phyloP scores from a whole-genome alignment of 1,284 basidiomycete genomes.

The Porodaedalea pini region DNA sequence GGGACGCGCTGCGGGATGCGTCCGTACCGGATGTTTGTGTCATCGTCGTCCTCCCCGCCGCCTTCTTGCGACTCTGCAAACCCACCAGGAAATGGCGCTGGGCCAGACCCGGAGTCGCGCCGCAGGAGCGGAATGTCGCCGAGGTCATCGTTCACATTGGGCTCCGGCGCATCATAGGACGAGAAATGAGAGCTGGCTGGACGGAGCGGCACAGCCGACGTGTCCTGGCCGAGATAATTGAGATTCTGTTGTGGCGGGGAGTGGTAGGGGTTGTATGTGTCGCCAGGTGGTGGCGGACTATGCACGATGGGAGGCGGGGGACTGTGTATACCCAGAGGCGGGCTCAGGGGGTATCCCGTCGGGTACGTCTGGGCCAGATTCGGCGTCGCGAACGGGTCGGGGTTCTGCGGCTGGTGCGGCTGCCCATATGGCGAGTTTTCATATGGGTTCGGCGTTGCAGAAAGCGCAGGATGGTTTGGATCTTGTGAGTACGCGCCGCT shows the following conservation, averaged over 20 bases:
- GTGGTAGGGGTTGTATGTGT: constrained; percentile 17
- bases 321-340: constrained; percentile 3
- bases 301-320: constrained; percentile 12
- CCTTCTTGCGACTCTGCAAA: constrained; percentile 30
- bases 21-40: constrained; percentile 73
- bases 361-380: background rate
- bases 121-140: constrained; percentile 66
- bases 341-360: constrained; percentile 1
- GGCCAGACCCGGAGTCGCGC: constrained; percentile 36
- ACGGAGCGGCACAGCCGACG: constrained; percentile 1
- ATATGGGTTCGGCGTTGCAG: constrained; percentile 25
- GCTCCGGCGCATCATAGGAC: constrained; percentile 39
- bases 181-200: constrained; percentile 18
- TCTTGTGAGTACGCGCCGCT: constrained; percentile 12
- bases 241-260: constrained; percentile 12
- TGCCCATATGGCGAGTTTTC: constrained; percentile 16
- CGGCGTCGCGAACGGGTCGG: constrained; percentile 19
- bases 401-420: constrained; percentile 7
- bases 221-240: constrained; percentile 3
- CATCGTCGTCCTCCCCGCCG: constrained; percentile 35
- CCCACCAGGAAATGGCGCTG: constrained; percentile 39
- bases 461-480: constrained; percentile 1
- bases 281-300: constrained; percentile 6
- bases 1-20: constrained; percentile 83
- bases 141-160: constrained; percentile 39